Evolutionary conservation across 306 rosid genomes (phyloP).

Genomic region (Ammopiptanthus mongolicus): DNA sequence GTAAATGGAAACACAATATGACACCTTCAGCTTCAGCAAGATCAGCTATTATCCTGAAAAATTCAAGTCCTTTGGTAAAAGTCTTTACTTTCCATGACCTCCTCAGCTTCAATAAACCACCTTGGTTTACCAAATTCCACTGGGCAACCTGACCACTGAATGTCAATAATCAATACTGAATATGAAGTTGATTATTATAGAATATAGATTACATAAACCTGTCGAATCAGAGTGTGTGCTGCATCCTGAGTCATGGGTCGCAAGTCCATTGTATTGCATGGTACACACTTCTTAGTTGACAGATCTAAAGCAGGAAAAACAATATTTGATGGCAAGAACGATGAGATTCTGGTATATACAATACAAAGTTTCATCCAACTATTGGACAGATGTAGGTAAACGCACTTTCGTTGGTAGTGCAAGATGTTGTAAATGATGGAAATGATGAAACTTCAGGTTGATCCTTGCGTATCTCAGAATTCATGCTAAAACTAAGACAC

Average conservation of each 20-base stretch:
- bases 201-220: conserved; percentile 35
- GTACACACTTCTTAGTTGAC: conserved; percentile 60
- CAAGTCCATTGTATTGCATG: conserved; percentile 65
- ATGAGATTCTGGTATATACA: background rate
- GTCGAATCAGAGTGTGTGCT: conserved; percentile 46
- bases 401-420: background rate
- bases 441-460: background rate
- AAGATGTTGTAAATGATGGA: background rate
- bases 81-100: conserved; percentile 71
- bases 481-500: background rate
- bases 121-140: conserved; percentile 69
- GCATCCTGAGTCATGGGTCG: conserved; percentile 65
- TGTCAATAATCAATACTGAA: background rate
- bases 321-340: background rate
- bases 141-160: conserved; percentile 44
- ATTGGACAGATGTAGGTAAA: background rate
- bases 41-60: conserved; percentile 62
- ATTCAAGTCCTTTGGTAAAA: conserved; percentile 77
- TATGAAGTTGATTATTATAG: background rate
- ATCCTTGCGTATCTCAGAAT: background rate
- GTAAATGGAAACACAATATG: background rate
- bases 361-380: background rate
- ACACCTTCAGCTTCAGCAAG: conserved; percentile 84
- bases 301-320: conserved; percentile 41
- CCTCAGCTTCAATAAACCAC: conserved; percentile 50